Conservation (phyloP, 179 eudicot species). For the Spergularia azorica region DNA sequence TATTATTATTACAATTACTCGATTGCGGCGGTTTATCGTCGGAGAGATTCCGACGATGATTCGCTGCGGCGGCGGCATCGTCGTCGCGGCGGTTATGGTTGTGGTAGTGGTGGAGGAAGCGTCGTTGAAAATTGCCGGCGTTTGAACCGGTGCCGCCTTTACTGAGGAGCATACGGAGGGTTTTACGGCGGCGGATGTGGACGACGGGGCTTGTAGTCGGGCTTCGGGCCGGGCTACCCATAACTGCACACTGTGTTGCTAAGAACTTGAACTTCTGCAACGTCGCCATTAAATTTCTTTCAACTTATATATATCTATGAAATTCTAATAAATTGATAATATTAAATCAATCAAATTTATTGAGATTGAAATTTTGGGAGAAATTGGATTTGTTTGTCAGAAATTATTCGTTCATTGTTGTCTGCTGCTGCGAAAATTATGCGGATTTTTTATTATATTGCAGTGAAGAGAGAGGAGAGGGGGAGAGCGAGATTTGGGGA, state of each 20-base stretch:
- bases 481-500: slow-evolving; percentile 15
- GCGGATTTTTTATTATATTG: too few species aligned
- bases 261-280: slow-evolving; percentile 87
- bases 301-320: too few species aligned
- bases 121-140: slow-evolving; percentile 27
- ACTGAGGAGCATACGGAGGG: slow-evolving; percentile 82
- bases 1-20: slow-evolving; percentile 8
- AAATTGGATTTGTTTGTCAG: too few species aligned
- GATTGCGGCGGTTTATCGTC: not conserved
- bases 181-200: slow-evolving; percentile 93
- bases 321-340: too few species aligned
- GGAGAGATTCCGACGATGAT: slow-evolving; percentile 29
- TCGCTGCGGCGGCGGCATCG: slow-evolving; percentile 8
- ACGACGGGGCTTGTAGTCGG: slow-evolving; percentile 79
- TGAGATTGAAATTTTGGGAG: not conserved
- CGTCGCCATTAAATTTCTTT: slow-evolving; percentile 49
- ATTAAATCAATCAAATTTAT: too few species aligned
- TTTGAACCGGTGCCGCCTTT: slow-evolving; percentile 23
- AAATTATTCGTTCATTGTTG: too few species aligned
- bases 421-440: not conserved
- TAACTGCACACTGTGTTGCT: slow-evolving; percentile 78
- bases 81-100: slow-evolving; percentile 13
- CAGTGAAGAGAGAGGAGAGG: not conserved
- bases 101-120: slow-evolving; percentile 21
- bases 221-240: slow-evolving; percentile 77